Base-by-base conservation (phyloP, 2,329 filamentous ascomycete genomes). In the Diaporthe caulivora region DNA sequence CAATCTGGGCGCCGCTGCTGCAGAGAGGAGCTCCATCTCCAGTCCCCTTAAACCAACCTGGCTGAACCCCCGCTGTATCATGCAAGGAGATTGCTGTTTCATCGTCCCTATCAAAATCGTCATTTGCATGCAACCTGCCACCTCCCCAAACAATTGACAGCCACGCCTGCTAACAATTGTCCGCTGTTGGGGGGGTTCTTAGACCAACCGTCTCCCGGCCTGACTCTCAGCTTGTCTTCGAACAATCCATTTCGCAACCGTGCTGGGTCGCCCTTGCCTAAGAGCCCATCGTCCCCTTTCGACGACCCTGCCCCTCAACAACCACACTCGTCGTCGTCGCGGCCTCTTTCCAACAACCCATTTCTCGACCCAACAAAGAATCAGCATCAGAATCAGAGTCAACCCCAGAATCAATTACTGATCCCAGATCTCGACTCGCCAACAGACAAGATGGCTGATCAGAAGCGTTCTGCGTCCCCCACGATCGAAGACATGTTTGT, bases 241-340 rank as follows among this genome's bases (percentile, higher is more conserved):
- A 95, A 95, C 88, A 95, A 95, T 81, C 93, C 93, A 76, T 95
- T 91, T 79, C 92, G 93, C 85, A 94, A 94, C 83, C 91, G 92
- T 80, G 90, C 92, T 76, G 86, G 87, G 49, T 94, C 92, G 76
- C 92, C 89, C 76, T 78, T 82, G 84, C 81, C 85, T 84, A 77
- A 75, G 29, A 79, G 76, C 69, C 80, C 79, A n/a, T 83, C 83
- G 76, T 92, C 89, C 76, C 91, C 88, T 75, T 91, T 91, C 80
- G 89, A 90, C 83, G 89, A 91, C 82, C 86, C 85, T 76, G 84
- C 86, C 78, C 84, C 86, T 78, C 71, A 70, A 70, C 64, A 58
- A 73, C 73, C 24, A 26, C 18, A 31, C 10, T 42, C 54, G 42
- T 60, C 68, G 31, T 73, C 73, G 44, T 73, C 73, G 37, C 88